Conservation (phyloP, 306 rosid genomes). For the Boehmeria nivea region DNA sequence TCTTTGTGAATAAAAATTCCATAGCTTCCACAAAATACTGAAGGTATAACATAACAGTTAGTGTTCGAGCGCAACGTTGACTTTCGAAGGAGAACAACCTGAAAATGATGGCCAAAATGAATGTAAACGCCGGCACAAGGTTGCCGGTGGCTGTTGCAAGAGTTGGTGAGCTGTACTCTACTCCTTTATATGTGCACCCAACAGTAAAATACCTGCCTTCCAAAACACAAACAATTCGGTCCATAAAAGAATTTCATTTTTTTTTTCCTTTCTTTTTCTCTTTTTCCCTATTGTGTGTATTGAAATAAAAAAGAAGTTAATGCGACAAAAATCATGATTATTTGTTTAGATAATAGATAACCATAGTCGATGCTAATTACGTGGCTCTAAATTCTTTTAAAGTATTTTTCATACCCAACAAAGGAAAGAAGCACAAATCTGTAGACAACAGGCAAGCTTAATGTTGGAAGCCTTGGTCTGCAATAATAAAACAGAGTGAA, state of each 20-base stretch:
- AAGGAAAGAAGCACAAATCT: slow-evolving; percentile 40
- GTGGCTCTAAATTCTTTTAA: too few species aligned
- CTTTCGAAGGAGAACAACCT: slow-evolving; percentile 19
- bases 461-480: slow-evolving; percentile 41
- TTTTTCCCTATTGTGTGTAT: too few species aligned
- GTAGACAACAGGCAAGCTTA: slow-evolving; percentile 27
- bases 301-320: too few species aligned
- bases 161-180: slow-evolving; percentile 45
- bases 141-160: slow-evolving; percentile 39
- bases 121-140: slow-evolving; percentile 49
- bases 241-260: too few species aligned
- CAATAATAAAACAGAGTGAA: not conserved
- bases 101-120: slow-evolving; percentile 45
- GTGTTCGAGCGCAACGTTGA: too few species aligned
- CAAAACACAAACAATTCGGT: not conserved
- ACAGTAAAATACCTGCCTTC: slow-evolving; percentile 26
- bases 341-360: too few species aligned
- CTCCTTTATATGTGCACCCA: slow-evolving; percentile 31
- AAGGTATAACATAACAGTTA: too few species aligned
- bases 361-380: too few species aligned
- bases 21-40: too few species aligned
- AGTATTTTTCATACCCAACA: slow-evolving; percentile 51
- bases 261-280: too few species aligned
- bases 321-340: too few species aligned
- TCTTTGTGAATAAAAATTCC: too few species aligned